Conservation (phyloP, 208 protist genomes). For the Acanthamoeba castellanii region DNA sequence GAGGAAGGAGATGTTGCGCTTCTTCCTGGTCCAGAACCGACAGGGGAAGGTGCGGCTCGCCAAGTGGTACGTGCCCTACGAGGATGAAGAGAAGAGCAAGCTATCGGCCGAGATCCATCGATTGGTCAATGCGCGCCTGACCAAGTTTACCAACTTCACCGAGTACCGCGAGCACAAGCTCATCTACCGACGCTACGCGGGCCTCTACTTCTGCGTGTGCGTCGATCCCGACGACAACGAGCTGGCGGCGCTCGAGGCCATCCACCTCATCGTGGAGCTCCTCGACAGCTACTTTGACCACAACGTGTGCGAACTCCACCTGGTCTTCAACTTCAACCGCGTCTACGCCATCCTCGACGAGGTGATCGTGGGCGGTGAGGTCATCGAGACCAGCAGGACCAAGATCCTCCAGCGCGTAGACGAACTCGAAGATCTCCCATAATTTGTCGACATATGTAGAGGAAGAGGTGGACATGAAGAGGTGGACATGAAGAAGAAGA, state of each 20-base stretch:
- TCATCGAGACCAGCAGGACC: constrained; percentile 97
- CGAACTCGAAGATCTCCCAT: constrained; percentile 92
- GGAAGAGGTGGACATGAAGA: neutral
- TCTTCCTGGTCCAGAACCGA: constrained; percentile 99
- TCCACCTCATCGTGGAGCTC: constrained; percentile 90
- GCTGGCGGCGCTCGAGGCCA: constrained; percentile 95
- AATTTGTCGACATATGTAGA: neutral
- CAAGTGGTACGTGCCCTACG: constrained; percentile 97
- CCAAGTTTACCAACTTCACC: constrained; percentile 94
- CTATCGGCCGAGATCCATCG: constrained; percentile 97
- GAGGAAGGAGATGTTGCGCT: constrained; percentile 94
- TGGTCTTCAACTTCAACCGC: constrained; percentile 99
- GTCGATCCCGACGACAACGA: constrained; percentile 99
- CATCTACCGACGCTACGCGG: constrained; percentile 98
- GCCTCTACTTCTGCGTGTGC: constrained; percentile 98
- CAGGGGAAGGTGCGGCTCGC: constrained; percentile 98
- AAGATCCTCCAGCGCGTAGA: constrained; percentile 94
- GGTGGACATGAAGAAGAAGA: neutral
- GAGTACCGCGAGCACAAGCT: constrained; percentile 96
- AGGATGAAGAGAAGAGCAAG: constrained; percentile 96
- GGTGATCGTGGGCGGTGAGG: constrained; percentile 98
- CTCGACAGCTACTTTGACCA: constrained; percentile 99
- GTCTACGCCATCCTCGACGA: constrained; percentile 98
- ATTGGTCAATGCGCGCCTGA: constrained; percentile 95
- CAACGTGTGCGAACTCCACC: constrained; percentile 99